Conservation (phyloP, 1,284 basidiomycete genomes). For the Mycena citricolor region DNA sequence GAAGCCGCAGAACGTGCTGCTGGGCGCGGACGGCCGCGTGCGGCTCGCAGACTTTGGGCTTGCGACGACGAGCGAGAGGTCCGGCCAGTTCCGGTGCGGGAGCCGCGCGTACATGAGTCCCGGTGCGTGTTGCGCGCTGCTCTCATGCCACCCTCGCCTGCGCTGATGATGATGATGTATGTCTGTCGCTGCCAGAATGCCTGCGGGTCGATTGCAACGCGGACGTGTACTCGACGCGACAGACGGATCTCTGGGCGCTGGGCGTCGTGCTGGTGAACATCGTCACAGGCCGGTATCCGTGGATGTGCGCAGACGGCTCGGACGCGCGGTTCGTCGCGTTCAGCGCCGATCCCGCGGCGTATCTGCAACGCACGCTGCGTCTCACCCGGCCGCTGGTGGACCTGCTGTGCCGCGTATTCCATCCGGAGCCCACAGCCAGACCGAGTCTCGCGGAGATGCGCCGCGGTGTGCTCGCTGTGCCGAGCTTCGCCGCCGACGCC, state of each 20-base stretch:
- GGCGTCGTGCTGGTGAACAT: conserved; percentile 85
- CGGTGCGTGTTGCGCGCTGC: conserved; percentile 40
- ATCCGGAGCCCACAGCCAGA: too few relatives aligned
- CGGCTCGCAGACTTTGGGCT: conserved; percentile 84
- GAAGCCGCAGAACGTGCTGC: conserved; percentile 87
- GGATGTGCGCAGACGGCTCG: conserved; percentile 40
- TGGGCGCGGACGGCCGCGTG: conserved; percentile 55
- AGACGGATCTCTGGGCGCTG: conserved; percentile 90
- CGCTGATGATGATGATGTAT: too few relatives aligned
- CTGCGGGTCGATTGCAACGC: too few relatives aligned
- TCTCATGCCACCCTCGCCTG: neutral
- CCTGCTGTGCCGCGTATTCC: too few relatives aligned
- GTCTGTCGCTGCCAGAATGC: conserved; percentile 3
- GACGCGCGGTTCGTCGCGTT: too few relatives aligned
- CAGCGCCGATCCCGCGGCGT: too few relatives aligned
- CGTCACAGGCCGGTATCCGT: conserved; percentile 83
- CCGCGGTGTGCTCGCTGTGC: too few relatives aligned
- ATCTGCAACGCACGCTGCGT: too few relatives aligned
- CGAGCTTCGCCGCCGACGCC: too few relatives aligned
- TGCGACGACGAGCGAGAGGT: conserved; percentile 65
- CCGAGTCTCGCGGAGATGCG: too few relatives aligned
- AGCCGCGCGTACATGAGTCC: conserved; percentile 82
- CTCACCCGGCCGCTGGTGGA: too few relatives aligned
- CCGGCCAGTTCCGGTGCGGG: conserved; percentile 77
- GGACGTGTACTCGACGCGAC: conserved; percentile 66